Evolutionary conservation across 78 protist genomes (phyloP).

Genomic region (Planoprotostelium fungivorum): DNA sequence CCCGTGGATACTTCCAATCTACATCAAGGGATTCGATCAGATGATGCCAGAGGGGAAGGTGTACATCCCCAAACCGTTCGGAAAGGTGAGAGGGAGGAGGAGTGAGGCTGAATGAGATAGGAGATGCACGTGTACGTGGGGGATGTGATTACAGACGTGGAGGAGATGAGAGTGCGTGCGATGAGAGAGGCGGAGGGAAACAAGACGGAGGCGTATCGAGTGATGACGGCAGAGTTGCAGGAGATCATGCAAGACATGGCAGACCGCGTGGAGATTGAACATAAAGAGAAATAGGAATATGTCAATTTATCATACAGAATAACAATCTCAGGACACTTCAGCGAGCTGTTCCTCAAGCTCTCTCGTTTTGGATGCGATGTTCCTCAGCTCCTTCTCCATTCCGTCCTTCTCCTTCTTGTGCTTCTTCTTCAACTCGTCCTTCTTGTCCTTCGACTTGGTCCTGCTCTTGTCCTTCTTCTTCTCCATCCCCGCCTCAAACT

Average conservation of each 20-base stretch:
- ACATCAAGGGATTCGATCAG: constrained; percentile 30
- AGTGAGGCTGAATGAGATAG: neutral
- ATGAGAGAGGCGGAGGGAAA: neutral
- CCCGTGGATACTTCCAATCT: constrained; percentile 33
- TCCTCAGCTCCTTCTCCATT: neutral
- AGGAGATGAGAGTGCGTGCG: neutral
- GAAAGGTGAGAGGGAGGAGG: neutral
- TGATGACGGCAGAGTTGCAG: neutral
- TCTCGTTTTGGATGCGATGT: neutral
- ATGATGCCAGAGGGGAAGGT: constrained; percentile 33
- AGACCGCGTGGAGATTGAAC: neutral
- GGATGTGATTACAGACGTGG: neutral
- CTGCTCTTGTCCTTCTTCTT: neutral
- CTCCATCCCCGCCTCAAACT: neutral
- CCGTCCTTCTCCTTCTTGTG: neutral
- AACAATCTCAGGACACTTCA: too few species aligned
- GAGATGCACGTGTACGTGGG: neutral
- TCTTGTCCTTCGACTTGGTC: neutral
- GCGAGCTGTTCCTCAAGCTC: neutral
- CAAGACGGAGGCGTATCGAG: neutral
- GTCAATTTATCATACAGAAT: too few species aligned
- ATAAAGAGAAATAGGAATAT: neutral
- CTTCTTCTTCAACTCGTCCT: neutral
- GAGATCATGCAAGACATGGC: neutral
- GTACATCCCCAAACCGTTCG: constrained; percentile 17